These are phyloP conservation scores for Colletotrichum horii DNA, from an alignment of 2,329 filamentous ascomycete genomes.

Conservation along the genomic window DNA sequence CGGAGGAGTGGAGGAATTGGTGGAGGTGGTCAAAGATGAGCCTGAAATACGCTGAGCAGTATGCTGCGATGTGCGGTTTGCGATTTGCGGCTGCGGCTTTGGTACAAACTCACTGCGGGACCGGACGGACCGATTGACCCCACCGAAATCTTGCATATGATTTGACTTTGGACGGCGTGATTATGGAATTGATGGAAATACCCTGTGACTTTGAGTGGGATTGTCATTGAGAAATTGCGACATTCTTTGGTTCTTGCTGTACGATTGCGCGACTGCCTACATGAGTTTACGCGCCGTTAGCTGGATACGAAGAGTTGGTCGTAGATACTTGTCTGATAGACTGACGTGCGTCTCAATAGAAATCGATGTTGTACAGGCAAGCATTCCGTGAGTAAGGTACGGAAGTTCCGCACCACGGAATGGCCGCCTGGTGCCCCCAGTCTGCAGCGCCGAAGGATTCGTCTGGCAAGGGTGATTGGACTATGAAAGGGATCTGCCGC, in stretches of 20 bases:
- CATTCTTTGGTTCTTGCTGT: not conserved
- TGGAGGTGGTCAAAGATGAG: slow-evolving; percentile 57
- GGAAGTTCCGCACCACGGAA: not conserved
- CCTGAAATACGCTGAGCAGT: slow-evolving; percentile 39
- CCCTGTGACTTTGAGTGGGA: not conserved
- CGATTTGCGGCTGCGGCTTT: slow-evolving; percentile 3
- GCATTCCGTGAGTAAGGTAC: not conserved
- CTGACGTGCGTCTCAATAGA: not conserved
- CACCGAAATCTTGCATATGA: not conserved
- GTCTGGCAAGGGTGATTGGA: not conserved
- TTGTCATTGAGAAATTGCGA: not conserved
- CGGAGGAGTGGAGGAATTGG: slow-evolving; percentile 63
- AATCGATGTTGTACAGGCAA: not conserved
- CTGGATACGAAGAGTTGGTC: not conserved
- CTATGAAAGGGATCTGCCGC: not conserved
- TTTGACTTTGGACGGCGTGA: slow-evolving; percentile 1
- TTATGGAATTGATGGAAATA: not conserved
- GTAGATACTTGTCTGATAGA: not conserved
- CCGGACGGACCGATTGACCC: slow-evolving; percentile 13
- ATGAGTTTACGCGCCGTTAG: not conserved
- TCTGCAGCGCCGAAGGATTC: not conserved
- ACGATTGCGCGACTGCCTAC: not conserved
- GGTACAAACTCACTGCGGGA: slow-evolving; percentile 1
- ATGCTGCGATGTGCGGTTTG: not conserved
- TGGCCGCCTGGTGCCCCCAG: not conserved